These are phyloP conservation scores for Cryphonectria parasitica DNA, from an alignment of 2,329 filamentous ascomycete species.

Conservation along the genomic window DNA sequence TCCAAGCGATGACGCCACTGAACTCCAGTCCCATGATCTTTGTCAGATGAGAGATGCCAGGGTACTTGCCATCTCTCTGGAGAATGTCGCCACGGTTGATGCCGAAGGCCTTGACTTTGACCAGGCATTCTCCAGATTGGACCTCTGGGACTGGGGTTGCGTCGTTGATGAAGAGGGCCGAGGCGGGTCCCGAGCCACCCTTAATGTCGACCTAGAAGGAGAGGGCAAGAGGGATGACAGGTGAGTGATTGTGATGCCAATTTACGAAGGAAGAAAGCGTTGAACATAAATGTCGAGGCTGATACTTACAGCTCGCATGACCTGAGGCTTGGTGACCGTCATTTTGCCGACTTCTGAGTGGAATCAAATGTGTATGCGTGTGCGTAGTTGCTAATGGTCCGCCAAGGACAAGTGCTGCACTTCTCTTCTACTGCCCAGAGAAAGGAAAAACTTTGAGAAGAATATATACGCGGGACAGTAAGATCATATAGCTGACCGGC, in stretches of 20 bases:
- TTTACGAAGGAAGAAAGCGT: background rate
- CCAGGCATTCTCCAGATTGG: background rate
- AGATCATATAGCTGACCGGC: background rate
- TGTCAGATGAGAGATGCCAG: background rate
- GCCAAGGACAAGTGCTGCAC: background rate
- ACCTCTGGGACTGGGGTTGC: background rate
- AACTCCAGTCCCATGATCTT: conserved; percentile 12
- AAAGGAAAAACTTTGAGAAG: background rate
- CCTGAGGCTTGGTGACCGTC: background rate
- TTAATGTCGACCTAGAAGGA: background rate
- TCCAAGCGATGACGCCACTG: background rate
- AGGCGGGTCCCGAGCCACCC: conserved; percentile 1
- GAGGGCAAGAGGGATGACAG: background rate
- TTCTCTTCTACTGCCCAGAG: background rate
- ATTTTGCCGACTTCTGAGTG: background rate
- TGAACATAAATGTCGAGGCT: background rate
- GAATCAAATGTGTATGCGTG: background rate
- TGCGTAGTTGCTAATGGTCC: background rate
- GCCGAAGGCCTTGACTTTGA: conserved; percentile 11
- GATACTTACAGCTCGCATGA: background rate
- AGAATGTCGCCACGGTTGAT: conserved; percentile 10
- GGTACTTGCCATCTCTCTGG: conserved; percentile 12
- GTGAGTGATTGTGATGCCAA: background rate
- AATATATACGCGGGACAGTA: background rate
- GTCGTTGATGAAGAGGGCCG: conserved; percentile 15